Evolutionary conservation across 139 green algal genomes (phyloP), one percentile per base, ranked within the genome.

Genomic region (Chlorella sp.): DNA sequence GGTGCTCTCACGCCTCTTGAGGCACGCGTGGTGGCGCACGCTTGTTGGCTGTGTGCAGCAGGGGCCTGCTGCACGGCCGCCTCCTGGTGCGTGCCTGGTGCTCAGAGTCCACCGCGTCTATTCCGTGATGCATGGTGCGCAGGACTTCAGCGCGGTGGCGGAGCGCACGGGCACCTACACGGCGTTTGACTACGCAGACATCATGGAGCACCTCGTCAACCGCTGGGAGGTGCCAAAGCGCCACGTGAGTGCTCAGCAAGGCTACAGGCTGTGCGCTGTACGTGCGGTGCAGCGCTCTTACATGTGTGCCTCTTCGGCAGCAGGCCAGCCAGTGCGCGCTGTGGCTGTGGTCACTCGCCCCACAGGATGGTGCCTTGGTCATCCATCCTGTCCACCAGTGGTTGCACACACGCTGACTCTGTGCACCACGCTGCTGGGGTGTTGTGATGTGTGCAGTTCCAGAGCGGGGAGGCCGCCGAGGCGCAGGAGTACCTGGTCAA

Each of bases 101-200:
- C n/a, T n/a, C n/a, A n/a, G n/a, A n/a, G n/a, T n/a, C n/a, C n/a
- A n/a, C n/a, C n/a, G n/a, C n/a, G n/a, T n/a, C n/a, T n/a, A n/a
- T n/a, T n/a, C n/a, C n/a, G n/a, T n/a, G n/a, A 10, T 55, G 42
- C 42, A 26, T 30, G 4, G 14, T 31, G 5, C 67, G 42, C 78
- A 86, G 76, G 95, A 98, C 84, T 99, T 98, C 77, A 96, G 93
- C 2, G 69, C 83, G 4, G 94, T 99, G n/a, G 95, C 95, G 2
- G 91, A 98, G 83, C 71, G 80, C 31, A 92, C 88, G 0, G 90
- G 87, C 33, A 90, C 91, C 10, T 96, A 95, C 85, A 88, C 86
- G 1, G 88, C 89, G 27, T 72, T 88, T 35, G 95, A 99, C 84
- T 99, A 99, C 66, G 91, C 86, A 1, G 80, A 91, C 77, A 99